Percentiles rank a stretch among this genome's conserved stretches.
Conservation (phyloP, 73 alveolate genomes). For the Diophrys appendiculata region DNA sequence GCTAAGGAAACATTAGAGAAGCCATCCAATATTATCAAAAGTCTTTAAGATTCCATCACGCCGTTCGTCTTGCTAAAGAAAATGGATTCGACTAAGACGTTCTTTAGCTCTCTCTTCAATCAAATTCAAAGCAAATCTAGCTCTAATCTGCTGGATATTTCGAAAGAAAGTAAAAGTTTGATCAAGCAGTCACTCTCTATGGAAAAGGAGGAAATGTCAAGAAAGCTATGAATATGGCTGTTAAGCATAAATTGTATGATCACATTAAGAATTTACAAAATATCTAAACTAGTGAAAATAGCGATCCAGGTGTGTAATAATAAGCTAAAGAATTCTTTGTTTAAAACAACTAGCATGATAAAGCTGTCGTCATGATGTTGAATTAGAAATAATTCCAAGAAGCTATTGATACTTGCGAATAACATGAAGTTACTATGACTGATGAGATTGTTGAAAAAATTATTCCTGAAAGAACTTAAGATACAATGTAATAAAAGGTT, state of each 20-base stretch:
- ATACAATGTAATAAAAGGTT: slow-evolving; percentile 78
- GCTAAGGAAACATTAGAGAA: slow-evolving; percentile 78
- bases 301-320: slow-evolving; percentile 81
- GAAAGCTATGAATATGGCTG: slow-evolving; percentile 90
- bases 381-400: slow-evolving; percentile 81
- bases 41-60: slow-evolving; percentile 93
- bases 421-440: slow-evolving; percentile 78
- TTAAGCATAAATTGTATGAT: slow-evolving; percentile 59
- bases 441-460: slow-evolving; percentile 87
- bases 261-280: slow-evolving; percentile 49
- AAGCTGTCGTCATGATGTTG: slow-evolving; percentile 85
- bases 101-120: slow-evolving; percentile 75
- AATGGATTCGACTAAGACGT: slow-evolving; percentile 87
- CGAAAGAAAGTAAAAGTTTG: slow-evolving; percentile 85
- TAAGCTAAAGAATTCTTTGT: slow-evolving; percentile 78
- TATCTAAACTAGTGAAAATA: slow-evolving; percentile 56
- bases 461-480: slow-evolving; percentile 74
- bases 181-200: slow-evolving; percentile 89
- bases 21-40: slow-evolving; percentile 90
- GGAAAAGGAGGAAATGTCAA: slow-evolving; percentile 90
- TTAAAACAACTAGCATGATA: slow-evolving; percentile 82
- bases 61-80: slow-evolving; percentile 94
- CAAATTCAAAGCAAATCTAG: slow-evolving; percentile 83
- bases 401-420: slow-evolving; percentile 87
- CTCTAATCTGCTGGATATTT: slow-evolving; percentile 91